Evolutionary conservation across 768 basidiomycete genomes (phyloP).

Genomic region (Lactarius quietus): DNA sequence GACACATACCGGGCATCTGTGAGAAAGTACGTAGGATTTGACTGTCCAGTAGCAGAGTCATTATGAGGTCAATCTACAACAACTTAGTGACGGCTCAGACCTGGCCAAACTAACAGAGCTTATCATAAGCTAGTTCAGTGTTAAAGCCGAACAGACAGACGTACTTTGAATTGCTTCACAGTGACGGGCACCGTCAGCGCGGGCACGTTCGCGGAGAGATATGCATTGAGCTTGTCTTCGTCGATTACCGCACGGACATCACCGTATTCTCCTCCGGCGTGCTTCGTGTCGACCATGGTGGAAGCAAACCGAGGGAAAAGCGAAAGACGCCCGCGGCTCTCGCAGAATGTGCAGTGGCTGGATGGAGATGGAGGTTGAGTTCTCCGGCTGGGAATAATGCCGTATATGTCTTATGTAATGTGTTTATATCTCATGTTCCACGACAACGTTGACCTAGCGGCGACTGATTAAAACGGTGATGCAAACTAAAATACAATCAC

Average conservation of each 20-base stretch:
- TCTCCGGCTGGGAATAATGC: not conserved
- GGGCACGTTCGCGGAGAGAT: conserved; percentile 55
- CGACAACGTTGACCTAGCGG: no score
- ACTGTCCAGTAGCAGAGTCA: conserved; percentile 44
- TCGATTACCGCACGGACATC: conserved; percentile 69
- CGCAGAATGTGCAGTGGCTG: not conserved
- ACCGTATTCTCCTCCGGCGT: conserved; percentile 74
- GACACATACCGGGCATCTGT: conserved; percentile 63
- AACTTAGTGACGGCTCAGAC: conserved; percentile 40
- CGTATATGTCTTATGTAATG: no score
- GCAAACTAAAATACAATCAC: no score
- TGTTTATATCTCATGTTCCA: no score
- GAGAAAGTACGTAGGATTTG: conserved; percentile 95
- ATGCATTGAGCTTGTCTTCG: conserved; percentile 56
- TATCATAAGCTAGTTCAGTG: not conserved
- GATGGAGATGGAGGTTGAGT: not conserved
- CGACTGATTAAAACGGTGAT: no score
- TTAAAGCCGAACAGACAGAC: conserved; percentile 31
- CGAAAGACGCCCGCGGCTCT: not conserved
- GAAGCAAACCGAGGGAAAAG: not conserved
- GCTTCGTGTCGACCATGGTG: conserved; percentile 32
- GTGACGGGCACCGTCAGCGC: conserved; percentile 59
- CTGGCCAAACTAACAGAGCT: conserved; percentile 69
- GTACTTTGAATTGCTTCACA: conserved; percentile 91
- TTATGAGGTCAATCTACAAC: not conserved